phyloP scores from a whole-genome alignment of 129 eudicot genomes.

The Flaveria sonorensis region DNA sequence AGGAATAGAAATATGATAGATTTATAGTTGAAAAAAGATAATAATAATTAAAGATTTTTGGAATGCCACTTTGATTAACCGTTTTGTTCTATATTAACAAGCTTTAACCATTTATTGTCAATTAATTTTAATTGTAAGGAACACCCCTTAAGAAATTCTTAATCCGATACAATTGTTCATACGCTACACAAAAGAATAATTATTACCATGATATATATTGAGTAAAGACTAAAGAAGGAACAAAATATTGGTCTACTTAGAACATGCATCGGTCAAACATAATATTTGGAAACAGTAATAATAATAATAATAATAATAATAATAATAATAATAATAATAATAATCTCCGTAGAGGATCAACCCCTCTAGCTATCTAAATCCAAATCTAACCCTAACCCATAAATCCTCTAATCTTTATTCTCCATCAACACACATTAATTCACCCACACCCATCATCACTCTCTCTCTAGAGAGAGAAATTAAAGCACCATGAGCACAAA shows the following conservation, averaged over 20 bases:
- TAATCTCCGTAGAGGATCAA: constrained; percentile 15
- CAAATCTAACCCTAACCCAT: constrained; percentile 50
- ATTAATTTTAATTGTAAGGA: too few relatives aligned
- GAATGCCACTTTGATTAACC: too few relatives aligned
- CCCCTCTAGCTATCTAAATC: constrained; percentile 30
- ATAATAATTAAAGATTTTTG: too few relatives aligned
- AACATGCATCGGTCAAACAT: constrained; percentile 14
- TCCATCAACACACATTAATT: background rate
- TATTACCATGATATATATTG: background rate
- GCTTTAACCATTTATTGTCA: too few relatives aligned
- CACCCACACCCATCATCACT: too few relatives aligned
- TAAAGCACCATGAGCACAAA: background rate
- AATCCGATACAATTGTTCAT: too few relatives aligned
- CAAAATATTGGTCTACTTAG: background rate
- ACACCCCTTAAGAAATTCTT: too few relatives aligned
- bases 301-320: too few relatives aligned
- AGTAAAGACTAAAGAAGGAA: background rate
- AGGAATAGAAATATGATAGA: too few relatives aligned
- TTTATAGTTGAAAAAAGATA: too few relatives aligned
- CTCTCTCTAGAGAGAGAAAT: constrained; percentile 18
- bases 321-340: background rate
- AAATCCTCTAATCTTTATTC: constrained; percentile 39
- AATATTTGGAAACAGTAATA: background rate
- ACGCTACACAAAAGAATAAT: too few relatives aligned
- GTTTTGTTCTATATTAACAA: too few relatives aligned